Base-by-base conservation (phyloP, 305 asterid species). In the Fraxinus floribunda region DNA sequence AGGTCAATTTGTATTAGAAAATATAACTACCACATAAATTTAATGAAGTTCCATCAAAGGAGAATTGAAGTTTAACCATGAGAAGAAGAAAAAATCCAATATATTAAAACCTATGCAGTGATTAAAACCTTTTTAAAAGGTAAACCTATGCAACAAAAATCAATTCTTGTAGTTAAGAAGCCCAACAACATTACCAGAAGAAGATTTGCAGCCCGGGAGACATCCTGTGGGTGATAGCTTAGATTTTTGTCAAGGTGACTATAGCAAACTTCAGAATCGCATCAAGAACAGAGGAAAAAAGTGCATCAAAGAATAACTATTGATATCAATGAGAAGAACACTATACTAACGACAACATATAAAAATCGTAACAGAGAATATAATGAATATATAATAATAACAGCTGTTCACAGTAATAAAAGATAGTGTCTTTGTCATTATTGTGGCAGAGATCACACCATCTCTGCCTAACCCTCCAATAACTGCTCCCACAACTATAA, bases 201-300 rank as follows among this genome's bases (percentile, higher is more conserved):
- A 89, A 92, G 96, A 85, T 83, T 92, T 83, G 99, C 92, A 78
- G 94, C 97, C 32, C 99, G 94, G 41, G 97, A 88, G 75, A 94
- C 92, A 85, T 96, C 99, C 85, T 94, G 99, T 9, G 99, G 99
- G 82, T 91, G 80, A 81, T 94, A 96, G 87, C 99, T 96, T 89
- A 85, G 78, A 80, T 76, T 78, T 85, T 74, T 84, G 97, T 96
- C 94, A 94, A 96, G 99, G 93, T 79, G 79, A 82, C 71, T 35
- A 52, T 20, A 70, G 77, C 80, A 86, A 80, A 52, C 49, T 83
- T 79, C 76, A 83, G 41, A 87, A 87, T 18, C 46, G 80, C 75
- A 78, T 24, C 4, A 49, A 74, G 79, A 75, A 34, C 15, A 83
- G 38, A 39, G 57, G 66, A 32, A 70, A 36, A 64, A 35, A 75